phyloP scores from a whole-genome alignment of 805 yeast species.

The Kregervanrija delftensis region DNA sequence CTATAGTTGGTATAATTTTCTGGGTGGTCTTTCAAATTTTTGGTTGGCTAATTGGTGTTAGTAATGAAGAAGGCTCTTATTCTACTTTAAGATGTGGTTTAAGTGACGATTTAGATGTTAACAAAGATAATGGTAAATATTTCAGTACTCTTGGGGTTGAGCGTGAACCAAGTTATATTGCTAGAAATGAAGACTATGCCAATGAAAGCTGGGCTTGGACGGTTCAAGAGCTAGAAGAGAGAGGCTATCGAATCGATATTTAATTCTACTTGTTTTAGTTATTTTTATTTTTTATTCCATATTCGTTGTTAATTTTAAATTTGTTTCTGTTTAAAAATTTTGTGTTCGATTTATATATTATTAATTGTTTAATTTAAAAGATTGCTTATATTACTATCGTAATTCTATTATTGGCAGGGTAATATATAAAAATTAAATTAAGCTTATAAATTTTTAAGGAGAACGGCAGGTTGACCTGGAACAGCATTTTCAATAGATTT shows the following conservation, averaged over 20 bases:
- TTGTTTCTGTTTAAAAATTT: too few species aligned
- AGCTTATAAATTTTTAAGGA: conserved; percentile 53
- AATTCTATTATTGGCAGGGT: too few species aligned
- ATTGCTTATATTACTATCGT: too few species aligned
- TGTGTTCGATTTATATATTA: too few species aligned
- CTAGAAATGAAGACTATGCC: conserved; percentile 52
- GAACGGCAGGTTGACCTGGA: conserved; percentile 91
- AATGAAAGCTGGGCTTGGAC: conserved; percentile 80
- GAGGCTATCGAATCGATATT: conserved; percentile 33
- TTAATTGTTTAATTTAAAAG: too few species aligned
- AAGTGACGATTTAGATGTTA: conserved; percentile 39
- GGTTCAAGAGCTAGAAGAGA: conserved; percentile 46
- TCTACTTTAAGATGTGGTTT: conserved; percentile 60
- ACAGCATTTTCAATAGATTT: conserved; percentile 77
- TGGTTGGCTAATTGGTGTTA: conserved; percentile 62
- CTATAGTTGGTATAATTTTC: conserved; percentile 68
- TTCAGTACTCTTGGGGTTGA: conserved; percentile 55
- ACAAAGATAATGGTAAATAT: conserved; percentile 64
- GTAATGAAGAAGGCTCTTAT: conserved; percentile 63
- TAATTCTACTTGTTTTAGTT: neutral
- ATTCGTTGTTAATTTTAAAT: too few species aligned
- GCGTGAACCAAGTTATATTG: conserved; percentile 50
- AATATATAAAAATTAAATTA: too few species aligned
- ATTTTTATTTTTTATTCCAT: too few species aligned
- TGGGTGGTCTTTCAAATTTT: conserved; percentile 67